Evolutionary conservation across 2,329 filamentous ascomycete species (phyloP).

Genomic region (Aureobasidium zeae): DNA sequence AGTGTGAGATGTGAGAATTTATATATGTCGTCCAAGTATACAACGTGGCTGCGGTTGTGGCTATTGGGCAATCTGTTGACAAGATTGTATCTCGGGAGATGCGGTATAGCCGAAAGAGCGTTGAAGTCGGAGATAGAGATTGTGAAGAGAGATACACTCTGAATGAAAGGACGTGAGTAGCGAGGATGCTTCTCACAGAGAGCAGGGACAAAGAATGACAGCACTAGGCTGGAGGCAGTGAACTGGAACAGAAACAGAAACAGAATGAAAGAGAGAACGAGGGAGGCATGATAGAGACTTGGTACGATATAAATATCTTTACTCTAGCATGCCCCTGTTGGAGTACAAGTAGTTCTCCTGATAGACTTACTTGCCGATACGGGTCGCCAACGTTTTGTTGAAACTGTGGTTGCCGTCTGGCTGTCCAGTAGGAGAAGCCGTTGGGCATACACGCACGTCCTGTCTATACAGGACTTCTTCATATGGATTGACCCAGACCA

Average conservation of each 20-base stretch:
- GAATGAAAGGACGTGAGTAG: slow-evolving; percentile 14
- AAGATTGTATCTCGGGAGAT: slow-evolving; percentile 14
- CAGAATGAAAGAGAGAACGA: slow-evolving; percentile 6
- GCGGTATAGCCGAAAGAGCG: slow-evolving; percentile 34
- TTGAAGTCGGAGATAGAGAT: slow-evolving; percentile 38
- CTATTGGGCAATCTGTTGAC: slow-evolving; percentile 10
- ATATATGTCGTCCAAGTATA: slow-evolving; percentile 9
- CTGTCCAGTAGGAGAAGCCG: slow-evolving; percentile 9
- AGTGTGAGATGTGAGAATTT: not conserved
- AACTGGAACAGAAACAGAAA: slow-evolving; percentile 12
- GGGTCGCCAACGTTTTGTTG: slow-evolving; percentile 3
- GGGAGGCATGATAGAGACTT: too few relatives aligned
- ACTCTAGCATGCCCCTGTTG: too few relatives aligned
- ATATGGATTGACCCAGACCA: not conserved
- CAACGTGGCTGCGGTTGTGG: slow-evolving; percentile 12
- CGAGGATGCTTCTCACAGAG: slow-evolving; percentile 15
- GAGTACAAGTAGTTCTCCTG: slow-evolving; percentile 2
- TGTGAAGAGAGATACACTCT: slow-evolving; percentile 9
- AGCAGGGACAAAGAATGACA: slow-evolving; percentile 14
- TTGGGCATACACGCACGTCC: slow-evolving; percentile 6
- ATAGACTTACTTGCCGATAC: slow-evolving; percentile 11
- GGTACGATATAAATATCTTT: too few relatives aligned
- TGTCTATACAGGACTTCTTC: not conserved
- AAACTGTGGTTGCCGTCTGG: slow-evolving; percentile 13
- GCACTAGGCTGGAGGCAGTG: slow-evolving; percentile 12